Conservation (phyloP, 73 alveolate genomes). For the Uronychia setigera region DNA sequence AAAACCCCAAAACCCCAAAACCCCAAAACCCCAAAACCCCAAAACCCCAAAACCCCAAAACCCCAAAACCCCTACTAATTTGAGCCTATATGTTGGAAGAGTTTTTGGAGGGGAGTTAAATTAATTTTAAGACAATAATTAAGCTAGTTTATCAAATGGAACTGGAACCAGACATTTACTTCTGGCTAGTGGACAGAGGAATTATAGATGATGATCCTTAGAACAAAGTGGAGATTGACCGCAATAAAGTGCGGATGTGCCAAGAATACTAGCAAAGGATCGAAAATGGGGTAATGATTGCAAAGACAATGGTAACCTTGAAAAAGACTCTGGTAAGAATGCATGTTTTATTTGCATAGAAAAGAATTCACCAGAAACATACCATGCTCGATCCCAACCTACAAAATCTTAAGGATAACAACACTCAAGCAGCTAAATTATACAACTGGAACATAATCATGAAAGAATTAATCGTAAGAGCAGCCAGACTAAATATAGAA, state of each 20-base stretch:
- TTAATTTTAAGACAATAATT: too few species aligned
- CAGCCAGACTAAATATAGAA: not conserved
- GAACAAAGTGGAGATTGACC: constrained; percentile 38
- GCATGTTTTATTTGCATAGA: constrained; percentile 1
- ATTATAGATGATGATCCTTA: constrained; percentile 28
- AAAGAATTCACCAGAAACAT: constrained; percentile 25
- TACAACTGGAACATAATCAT: constrained; percentile 73
- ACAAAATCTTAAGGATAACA: constrained; percentile 28
- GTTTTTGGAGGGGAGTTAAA: too few species aligned
- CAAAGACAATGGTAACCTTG: constrained; percentile 20
- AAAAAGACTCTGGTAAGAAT: constrained; percentile 17
- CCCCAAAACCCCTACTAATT: too few species aligned
- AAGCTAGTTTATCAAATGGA: too few species aligned
- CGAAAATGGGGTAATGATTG: constrained; percentile 37
- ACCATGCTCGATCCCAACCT: constrained; percentile 29
- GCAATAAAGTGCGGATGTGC: constrained; percentile 26
- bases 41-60: too few species aligned
- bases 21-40: too few species aligned
- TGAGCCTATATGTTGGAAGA: too few species aligned
- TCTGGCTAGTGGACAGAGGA: constrained; percentile 50
- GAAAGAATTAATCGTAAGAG: constrained; percentile 43
- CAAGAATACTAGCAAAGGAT: constrained; percentile 10
- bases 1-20: too few species aligned
- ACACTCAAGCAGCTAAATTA: constrained; percentile 51
- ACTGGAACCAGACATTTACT: constrained; percentile 43